A percentile compares a stretch with the other conserved stretches of the same genome.
Conservation (phyloP, 306 rosid genomes). For the Dryas octopetala region DNA sequence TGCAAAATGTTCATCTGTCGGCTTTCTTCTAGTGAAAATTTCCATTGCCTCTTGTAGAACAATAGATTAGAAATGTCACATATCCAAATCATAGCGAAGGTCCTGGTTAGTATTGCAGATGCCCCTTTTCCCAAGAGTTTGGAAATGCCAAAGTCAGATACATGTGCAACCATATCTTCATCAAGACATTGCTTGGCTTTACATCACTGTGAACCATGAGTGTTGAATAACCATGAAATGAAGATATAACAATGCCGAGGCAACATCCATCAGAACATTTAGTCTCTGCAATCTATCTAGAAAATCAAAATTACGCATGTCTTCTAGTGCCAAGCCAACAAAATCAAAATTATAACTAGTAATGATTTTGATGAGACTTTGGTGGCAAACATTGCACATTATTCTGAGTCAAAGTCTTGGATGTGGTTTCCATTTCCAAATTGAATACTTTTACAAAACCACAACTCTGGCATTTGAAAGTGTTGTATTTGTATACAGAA, state of each 20-base stretch:
- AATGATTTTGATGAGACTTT: neutral
- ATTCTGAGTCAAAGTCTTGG: neutral
- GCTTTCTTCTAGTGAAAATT: too few relatives aligned
- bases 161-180: neutral
- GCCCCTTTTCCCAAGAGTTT: neutral
- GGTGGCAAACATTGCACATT: neutral
- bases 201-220: neutral
- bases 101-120: neutral
- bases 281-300: slow-evolving; percentile 1
- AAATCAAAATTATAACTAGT: neutral
- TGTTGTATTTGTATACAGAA: neutral
- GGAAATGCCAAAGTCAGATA: neutral
- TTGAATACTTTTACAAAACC: too few relatives aligned
- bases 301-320: neutral
- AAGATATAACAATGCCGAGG: neutral
- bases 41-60: too few relatives aligned
- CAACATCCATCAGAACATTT: neutral
- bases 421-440: too few relatives aligned
- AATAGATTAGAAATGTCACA: neutral
- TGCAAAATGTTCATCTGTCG: too few relatives aligned
- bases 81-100: neutral
- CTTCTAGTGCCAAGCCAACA: neutral
- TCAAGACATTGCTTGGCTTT: slow-evolving; percentile 10
- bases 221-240: neutral
- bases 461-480: too few relatives aligned